Evolutionary conservation across 176 grass and related monocot genomes (phyloP).

Genomic region (Avena eriantha): DNA sequence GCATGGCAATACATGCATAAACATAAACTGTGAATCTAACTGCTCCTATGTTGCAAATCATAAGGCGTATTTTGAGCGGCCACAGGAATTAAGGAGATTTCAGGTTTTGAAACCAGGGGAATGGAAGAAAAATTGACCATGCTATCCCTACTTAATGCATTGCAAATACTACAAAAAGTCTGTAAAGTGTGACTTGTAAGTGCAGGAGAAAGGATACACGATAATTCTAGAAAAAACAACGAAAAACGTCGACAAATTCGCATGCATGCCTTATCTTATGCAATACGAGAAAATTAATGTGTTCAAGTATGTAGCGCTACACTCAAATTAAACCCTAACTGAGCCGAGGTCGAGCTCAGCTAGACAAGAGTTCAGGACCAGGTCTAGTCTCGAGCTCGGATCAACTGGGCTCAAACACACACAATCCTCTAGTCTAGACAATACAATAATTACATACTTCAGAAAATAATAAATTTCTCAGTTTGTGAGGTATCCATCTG

Average conservation of each 20-base stretch:
- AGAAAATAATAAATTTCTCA: constrained; percentile 14
- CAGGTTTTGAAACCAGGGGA: neutral
- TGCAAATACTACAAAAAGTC: neutral
- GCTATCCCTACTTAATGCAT: neutral
- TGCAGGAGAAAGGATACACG: neutral
- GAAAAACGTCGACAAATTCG: neutral
- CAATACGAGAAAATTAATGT: constrained; percentile 5
- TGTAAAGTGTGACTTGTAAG: neutral
- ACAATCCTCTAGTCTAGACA: neutral
- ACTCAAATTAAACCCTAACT: neutral
- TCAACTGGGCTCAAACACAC: neutral
- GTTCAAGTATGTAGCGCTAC: neutral
- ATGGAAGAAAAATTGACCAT: constrained; percentile 4
- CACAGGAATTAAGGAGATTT: neutral
- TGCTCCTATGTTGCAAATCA: neutral
- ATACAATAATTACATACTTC: constrained; percentile 6
- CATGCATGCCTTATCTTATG: neutral
- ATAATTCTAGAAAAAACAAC: neutral
- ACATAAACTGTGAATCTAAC: neutral
- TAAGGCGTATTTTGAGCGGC: neutral
- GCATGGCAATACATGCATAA: neutral
- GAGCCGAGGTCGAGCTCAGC: neutral
- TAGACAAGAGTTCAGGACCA: neutral
- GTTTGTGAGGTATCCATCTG: constrained; percentile 7
- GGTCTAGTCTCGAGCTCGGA: neutral